phyloP scores from a whole-genome alignment of 768 basidiomycete species.

The Paxillus ammoniavirescens region DNA sequence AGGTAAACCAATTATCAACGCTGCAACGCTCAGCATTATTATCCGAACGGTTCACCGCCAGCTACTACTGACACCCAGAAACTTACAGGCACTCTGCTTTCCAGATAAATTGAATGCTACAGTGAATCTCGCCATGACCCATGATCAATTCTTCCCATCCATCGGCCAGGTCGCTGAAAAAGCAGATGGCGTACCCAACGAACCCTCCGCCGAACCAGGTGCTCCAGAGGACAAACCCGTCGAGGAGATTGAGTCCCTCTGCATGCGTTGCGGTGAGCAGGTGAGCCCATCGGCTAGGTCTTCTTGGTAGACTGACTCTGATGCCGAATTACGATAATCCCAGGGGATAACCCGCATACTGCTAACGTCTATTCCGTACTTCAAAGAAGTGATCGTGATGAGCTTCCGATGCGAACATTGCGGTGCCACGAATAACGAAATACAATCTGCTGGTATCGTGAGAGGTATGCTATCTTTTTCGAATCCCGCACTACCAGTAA shows the following conservation, averaged over 20 bases:
- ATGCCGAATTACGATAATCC: conserved; percentile 9
- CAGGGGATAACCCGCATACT: conserved; percentile 89
- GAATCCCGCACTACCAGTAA: background rate
- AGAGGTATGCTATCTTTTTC: conserved; percentile 55
- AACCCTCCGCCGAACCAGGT: conserved; percentile 32
- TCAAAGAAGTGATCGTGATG: conserved; percentile 93
- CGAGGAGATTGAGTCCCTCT: conserved; percentile 86
- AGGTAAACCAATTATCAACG: too few species aligned
- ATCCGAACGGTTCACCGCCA: too few species aligned
- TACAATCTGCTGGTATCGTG: conserved; percentile 85
- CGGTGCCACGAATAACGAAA: conserved; percentile 86
- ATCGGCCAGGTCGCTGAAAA: conserved; percentile 55
- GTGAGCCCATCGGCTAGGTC: conserved; percentile 40
- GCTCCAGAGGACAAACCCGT: conserved; percentile 51
- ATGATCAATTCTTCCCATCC: conserved; percentile 48
- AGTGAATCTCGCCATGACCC: conserved; percentile 17
- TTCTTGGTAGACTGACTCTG: conserved; percentile 8
- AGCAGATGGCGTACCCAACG: conserved; percentile 36
- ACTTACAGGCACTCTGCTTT: too few species aligned
- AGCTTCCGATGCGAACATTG: conserved; percentile 96
- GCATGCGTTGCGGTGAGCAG: conserved; percentile 92
- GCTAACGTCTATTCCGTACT: conserved; percentile 92
- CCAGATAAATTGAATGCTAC: too few species aligned
- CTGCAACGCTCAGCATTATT: too few species aligned
- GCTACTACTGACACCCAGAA: too few species aligned